A percentile compares a stretch with the other conserved stretches of the same genome.
These are phyloP conservation scores for Ceratocystis destructans DNA, from an alignment of 2,329 filamentous ascomycete genomes.

Conservation along the genomic window DNA sequence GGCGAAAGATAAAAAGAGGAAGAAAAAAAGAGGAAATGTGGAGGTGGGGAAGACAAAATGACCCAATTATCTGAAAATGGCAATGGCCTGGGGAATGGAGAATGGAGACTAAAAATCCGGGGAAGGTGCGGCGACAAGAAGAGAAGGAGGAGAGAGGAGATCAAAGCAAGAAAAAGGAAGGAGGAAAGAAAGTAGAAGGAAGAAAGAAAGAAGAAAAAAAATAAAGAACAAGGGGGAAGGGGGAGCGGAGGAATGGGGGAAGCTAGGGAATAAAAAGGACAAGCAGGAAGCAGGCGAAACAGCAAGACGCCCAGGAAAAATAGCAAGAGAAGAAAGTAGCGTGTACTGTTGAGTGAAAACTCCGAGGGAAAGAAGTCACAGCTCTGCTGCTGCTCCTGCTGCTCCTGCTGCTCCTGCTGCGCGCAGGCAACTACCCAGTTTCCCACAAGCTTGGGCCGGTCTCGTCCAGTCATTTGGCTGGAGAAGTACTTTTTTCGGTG, in stretches of 20 bases:
- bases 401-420: background rate
- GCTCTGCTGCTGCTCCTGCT: background rate
- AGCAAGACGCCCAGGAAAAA: background rate
- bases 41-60: slow-evolving; percentile 6
- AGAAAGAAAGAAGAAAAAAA: slow-evolving; percentile 9
- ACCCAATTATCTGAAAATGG: slow-evolving; percentile 5
- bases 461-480: background rate
- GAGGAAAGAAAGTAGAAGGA: background rate
- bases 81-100: background rate
- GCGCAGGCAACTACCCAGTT: background rate
- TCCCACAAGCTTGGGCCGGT: background rate
- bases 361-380: slow-evolving; percentile 1
- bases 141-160: background rate
- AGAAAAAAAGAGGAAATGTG: slow-evolving; percentile 4
- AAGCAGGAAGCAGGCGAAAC: background rate
- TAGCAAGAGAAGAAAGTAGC: background rate
- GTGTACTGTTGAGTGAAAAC: background rate
- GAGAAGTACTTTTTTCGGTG: background rate
- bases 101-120: slow-evolving; percentile 7
- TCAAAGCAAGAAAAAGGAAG: background rate
- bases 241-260: slow-evolving; percentile 1
- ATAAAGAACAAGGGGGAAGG: background rate
- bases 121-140: slow-evolving; percentile 1
- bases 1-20: background rate
- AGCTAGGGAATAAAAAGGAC: slow-evolving; percentile 7